phyloP scores from a whole-genome alignment of 768 basidiomycete species.

The Hemileccinum rubropunctum region DNA sequence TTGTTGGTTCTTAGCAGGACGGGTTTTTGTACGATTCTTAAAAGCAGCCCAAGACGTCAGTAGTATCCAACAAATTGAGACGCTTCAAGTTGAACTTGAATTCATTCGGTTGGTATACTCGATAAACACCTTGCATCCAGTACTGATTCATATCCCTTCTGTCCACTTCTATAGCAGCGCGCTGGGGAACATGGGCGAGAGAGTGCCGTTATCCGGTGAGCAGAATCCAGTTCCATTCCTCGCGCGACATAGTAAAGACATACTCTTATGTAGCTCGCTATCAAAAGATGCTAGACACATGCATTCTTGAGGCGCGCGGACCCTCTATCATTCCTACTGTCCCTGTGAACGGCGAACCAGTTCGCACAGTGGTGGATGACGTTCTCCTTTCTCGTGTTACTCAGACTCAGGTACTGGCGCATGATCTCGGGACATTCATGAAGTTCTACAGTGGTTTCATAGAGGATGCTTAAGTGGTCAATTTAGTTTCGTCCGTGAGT shows the following conservation, averaged over 20 bases:
- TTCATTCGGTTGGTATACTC: conserved; percentile 56
- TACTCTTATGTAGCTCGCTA: conserved; percentile 16
- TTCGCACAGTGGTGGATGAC: conserved; percentile 8
- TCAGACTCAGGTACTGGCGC: conserved; percentile 5
- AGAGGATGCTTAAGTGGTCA: conserved; percentile 7
- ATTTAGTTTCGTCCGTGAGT: background rate
- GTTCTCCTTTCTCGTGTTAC: conserved; percentile 7
- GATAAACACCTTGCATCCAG: background rate
- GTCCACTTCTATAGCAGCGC: conserved; percentile 42
- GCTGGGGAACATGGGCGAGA: conserved; percentile 60
- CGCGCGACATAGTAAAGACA: background rate
- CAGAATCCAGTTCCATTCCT: conserved; percentile 1
- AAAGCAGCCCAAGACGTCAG: conserved; percentile 60
- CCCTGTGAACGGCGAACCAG: conserved; percentile 5
- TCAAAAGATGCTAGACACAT: conserved; percentile 21
- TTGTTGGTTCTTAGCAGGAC: conserved; percentile 67
- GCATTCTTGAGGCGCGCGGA: conserved; percentile 11
- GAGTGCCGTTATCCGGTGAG: conserved; percentile 61
- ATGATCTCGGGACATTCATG: conserved; percentile 14
- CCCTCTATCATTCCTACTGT: background rate
- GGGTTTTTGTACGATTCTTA: conserved; percentile 64
- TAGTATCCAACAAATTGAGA: conserved; percentile 53
- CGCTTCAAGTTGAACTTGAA: conserved; percentile 59
- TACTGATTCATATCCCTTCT: background rate
- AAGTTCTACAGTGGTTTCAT: conserved; percentile 4